Evolutionary conservation across 768 basidiomycete species (phyloP).

Genomic region (Amanita subjunquillea): DNA sequence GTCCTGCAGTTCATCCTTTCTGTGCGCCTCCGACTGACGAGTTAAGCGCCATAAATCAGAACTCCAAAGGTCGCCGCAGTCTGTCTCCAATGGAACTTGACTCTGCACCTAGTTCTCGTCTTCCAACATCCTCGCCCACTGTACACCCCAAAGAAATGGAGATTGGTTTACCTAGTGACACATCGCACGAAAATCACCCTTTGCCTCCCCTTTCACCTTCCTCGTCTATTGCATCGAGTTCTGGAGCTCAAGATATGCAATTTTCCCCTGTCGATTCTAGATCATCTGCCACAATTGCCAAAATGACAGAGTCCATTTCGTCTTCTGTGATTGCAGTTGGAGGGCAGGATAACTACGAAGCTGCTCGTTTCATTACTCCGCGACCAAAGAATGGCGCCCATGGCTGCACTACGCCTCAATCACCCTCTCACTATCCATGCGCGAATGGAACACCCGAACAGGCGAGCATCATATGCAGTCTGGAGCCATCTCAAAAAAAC

Average conservation of each 20-base stretch:
- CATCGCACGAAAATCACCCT: background rate
- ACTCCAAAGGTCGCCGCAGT: slow-evolving; percentile 29
- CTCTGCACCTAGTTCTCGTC: slow-evolving; percentile 26
- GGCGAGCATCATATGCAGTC: background rate
- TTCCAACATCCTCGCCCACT: background rate
- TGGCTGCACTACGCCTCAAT: background rate
- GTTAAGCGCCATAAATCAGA: slow-evolving; percentile 3
- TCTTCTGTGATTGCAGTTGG: background rate
- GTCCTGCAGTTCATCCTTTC: slow-evolving; percentile 1
- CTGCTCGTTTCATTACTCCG: background rate
- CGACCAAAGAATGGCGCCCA: background rate
- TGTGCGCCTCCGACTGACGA: background rate
- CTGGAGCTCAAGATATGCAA: slow-evolving; percentile 17
- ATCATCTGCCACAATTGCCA: background rate
- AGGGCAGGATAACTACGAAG: background rate
- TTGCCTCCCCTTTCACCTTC: slow-evolving; percentile 14
- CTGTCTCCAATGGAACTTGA: slow-evolving; percentile 56
- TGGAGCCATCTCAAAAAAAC: background rate
- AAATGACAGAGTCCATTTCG: background rate
- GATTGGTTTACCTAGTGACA: background rate
- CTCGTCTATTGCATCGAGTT: slow-evolving; percentile 16
- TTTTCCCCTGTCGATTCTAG: slow-evolving; percentile 13
- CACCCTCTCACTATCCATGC: background rate
- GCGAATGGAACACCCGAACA: background rate
- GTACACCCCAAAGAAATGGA: background rate